Evolutionary conservation across 176 grass and related monocot species (phyloP), one percentile per base, ranked within the genome.

Genomic region (Oryza officinalis): DNA sequence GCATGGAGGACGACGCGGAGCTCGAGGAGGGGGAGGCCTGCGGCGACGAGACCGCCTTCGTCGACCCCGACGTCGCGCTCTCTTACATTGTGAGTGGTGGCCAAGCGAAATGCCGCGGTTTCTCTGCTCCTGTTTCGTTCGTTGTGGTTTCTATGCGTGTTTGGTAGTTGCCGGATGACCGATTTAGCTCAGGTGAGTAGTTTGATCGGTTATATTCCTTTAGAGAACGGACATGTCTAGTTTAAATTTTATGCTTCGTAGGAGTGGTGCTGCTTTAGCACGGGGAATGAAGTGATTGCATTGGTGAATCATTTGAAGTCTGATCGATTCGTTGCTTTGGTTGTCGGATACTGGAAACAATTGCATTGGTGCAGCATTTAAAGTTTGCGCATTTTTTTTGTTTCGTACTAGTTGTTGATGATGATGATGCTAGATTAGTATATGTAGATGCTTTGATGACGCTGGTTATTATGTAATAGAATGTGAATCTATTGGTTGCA

Each of bases 31-130:
- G 91, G 65, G 94, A 94, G 74, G 94, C 92, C 37, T 92, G 65
- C 77, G 92, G 80, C 65, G 92, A 93, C 11, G 75, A 86, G 18
- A 83, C 83, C 13, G 72, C 87, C 72, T 88, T 81, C 82, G 73
- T 92, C 84, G 93, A 99, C 61, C 96, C 96, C 10, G 93, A 99
- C 85, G 67, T 92, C 40, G 66, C 89, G 27, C 92, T 93, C 78
- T 94, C 93, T 77, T 99, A 99, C 89, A 96, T 99, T 83, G 96
- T 99, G 88, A 96, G 96, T 80, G 69, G 96, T 80, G 69, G 22
- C 32, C 2, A 23, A n/a, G 13, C 13, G 0, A 50, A 80, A 20
- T 49, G 40, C 3, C 23, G 28, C 65, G 18, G 35, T 52, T 1
- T n/a, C 20, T 17, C n/a, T n/a, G 33, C 6, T 27, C 22, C 15